phyloP scores from a whole-genome alignment of 2,329 filamentous ascomycete genomes.

The Ambrosiella xylebori region DNA sequence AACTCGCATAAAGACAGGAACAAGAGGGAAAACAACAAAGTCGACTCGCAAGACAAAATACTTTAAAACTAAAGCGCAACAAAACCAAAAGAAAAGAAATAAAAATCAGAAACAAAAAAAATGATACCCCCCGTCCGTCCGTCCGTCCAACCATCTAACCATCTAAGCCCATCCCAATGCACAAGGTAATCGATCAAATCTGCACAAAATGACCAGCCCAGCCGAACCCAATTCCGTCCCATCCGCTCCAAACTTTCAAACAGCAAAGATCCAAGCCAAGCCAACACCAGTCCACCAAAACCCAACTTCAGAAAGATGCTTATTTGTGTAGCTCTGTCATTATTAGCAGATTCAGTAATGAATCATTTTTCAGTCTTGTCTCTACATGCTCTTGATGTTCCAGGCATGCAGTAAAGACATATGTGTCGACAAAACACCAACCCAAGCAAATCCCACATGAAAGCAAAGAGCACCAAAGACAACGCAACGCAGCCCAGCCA shows the following conservation, averaged over 20 bases:
- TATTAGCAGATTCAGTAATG: too few species aligned
- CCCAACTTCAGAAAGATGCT: neutral
- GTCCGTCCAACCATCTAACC: neutral
- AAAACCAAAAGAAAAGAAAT: slow-evolving; percentile 12
- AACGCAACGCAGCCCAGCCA: neutral
- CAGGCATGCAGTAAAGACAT: too few species aligned
- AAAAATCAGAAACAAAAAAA: slow-evolving; percentile 14
- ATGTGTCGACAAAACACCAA: too few species aligned
- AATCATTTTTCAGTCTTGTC: too few species aligned
- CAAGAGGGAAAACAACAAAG: slow-evolving; percentile 1
- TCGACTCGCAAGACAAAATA: slow-evolving; percentile 7
- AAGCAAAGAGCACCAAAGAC: neutral
- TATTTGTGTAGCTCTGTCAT: too few species aligned
- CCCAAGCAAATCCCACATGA: neutral
- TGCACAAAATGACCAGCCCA: slow-evolving; percentile 3
- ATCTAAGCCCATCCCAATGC: slow-evolving; percentile 5
- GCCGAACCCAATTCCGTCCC: neutral
- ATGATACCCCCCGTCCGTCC: neutral
- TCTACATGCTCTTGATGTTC: too few species aligned
- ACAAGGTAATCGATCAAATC: slow-evolving; percentile 5
- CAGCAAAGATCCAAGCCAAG: neutral
- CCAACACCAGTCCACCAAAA: neutral
- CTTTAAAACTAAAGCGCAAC: slow-evolving; percentile 4
- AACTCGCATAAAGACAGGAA: neutral
- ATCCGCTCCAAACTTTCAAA: neutral